These are phyloP conservation scores for Seminavis robusta DNA, from an alignment of 108 stramenopile genomes.

Conservation along the genomic window DNA sequence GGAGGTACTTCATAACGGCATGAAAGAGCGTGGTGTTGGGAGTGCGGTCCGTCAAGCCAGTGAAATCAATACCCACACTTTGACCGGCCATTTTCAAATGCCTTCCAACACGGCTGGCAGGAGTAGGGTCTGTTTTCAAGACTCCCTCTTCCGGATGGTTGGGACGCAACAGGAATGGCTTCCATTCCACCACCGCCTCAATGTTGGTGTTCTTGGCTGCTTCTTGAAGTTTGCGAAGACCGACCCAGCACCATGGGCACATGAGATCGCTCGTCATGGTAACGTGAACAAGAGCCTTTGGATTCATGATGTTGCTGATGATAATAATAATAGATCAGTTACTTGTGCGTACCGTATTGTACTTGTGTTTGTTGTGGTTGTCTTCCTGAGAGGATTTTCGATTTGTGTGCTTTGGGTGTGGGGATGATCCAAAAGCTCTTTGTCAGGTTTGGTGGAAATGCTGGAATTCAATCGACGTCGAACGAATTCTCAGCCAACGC, in stretches of 20 bases:
- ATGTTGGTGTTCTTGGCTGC: slow-evolving; percentile 2
- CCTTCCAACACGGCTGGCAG: slow-evolving; percentile 2
- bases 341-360: no score
- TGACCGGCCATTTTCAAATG: slow-evolving; percentile 10
- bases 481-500: no score
- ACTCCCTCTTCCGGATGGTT: slow-evolving; percentile 7
- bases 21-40: slow-evolving; percentile 12
- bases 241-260: slow-evolving; percentile 15
- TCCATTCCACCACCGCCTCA: slow-evolving; percentile 5
- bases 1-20: background rate
- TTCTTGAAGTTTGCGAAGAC: slow-evolving; percentile 5
- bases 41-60: slow-evolving; percentile 11
- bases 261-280: slow-evolving; percentile 11
- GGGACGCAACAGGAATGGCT: slow-evolving; percentile 14
- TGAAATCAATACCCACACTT: slow-evolving; percentile 13
- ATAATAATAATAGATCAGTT: no score
- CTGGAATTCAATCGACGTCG: no score
- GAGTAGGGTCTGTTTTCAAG: background rate
- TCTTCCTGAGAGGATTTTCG: no score
- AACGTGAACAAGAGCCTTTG: background rate
- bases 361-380: no score
- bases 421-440: no score
- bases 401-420: no score
- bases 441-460: no score
- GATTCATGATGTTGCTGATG: no score